A percentile compares a stretch with the other conserved stretches of the same genome.
These are phyloP conservation scores for Annulohypoxylon nitens DNA, from an alignment of 495 filamentous ascomycete species.

Conservation along the genomic window DNA sequence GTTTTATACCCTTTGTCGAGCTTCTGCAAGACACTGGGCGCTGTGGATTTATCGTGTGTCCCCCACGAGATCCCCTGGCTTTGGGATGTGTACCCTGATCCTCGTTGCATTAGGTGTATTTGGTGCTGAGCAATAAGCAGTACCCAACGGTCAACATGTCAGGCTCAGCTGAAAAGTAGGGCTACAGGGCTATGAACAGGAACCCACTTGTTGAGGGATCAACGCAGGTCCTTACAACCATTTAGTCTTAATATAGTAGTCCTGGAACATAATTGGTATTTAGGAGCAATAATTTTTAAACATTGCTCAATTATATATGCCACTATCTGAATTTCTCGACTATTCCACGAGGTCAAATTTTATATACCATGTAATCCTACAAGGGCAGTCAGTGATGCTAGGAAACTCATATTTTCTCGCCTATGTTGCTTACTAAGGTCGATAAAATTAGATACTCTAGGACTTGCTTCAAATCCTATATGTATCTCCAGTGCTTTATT, in stretches of 20 bases:
- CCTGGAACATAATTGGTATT: too few species aligned
- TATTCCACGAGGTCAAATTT: neutral
- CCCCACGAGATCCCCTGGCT: conserved; percentile 28
- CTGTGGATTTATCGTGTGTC: conserved; percentile 28
- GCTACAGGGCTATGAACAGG: conserved; percentile 46
- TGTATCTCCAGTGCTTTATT: too few species aligned
- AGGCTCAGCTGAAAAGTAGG: conserved; percentile 35
- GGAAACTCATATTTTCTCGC: too few species aligned
- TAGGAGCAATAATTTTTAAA: too few species aligned
- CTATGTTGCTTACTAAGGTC: too few species aligned
- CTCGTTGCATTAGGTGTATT: conserved; percentile 3
- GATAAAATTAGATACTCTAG: too few species aligned
- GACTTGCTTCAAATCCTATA: too few species aligned
- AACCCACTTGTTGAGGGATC: conserved; percentile 22
- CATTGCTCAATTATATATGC: too few species aligned
- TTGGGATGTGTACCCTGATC: conserved; percentile 7
- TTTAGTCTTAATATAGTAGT: too few species aligned
- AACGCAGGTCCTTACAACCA: neutral
- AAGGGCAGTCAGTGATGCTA: too few species aligned
- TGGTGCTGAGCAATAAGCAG: conserved; percentile 9
- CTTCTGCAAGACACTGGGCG: conserved; percentile 26
- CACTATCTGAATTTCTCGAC: too few species aligned
- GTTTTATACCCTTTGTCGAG: neutral
- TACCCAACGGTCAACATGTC: conserved; percentile 9
- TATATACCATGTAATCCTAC: neutral